Evolutionary conservation across 257 asterid genomes (phyloP), one percentile per base, ranked within the genome.

Genomic region (Solanum medicagineum): DNA sequence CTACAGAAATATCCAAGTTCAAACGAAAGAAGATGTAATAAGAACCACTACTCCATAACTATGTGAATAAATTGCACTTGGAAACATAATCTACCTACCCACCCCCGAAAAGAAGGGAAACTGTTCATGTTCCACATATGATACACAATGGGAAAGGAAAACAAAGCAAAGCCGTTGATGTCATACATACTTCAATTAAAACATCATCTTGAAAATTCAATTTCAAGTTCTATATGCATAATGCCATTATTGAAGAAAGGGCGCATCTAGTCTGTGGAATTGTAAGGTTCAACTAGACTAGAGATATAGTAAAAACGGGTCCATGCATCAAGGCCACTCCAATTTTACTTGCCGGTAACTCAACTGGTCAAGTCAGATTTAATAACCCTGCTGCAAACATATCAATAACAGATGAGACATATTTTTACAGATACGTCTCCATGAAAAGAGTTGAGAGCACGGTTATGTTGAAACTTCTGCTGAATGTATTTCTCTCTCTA

Each of bases 1-100:
- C 99, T 96, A 88, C 84, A 85, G 36, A 26, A 60, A 89, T 70
- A 13, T 79, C 66, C 68, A 70, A 22, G 66, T 54, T 22, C 53
- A 71, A 26, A n/a, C 47, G 26, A 49, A 69, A 84, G 85, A 62
- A 82, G 36, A 62, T 63, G 47, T 45, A 51, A 51, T 53, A 19
- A 15, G 49, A 51, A 79, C 44, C 83, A 79, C 65, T 54, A 77
- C 17, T 26, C 81, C 63, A 15, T 15, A 26, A 51, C 47, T 79
- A 79, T 26, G 62, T 53, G 53, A 79, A 54, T 4, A 9, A 53
- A 51, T 29, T 79, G 65, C 17, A 51, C 24, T 26, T 75, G 3
- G 82, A 51, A 51, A 26, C 3, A 19, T 14, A 29, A 6, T 4
- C 44, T 11, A 42, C 81, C 22, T 8, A 14, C 81, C 56, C 55